Conservation (phyloP, 164 flowering plant genomes). For the Aristolochia fimbriata region DNA sequence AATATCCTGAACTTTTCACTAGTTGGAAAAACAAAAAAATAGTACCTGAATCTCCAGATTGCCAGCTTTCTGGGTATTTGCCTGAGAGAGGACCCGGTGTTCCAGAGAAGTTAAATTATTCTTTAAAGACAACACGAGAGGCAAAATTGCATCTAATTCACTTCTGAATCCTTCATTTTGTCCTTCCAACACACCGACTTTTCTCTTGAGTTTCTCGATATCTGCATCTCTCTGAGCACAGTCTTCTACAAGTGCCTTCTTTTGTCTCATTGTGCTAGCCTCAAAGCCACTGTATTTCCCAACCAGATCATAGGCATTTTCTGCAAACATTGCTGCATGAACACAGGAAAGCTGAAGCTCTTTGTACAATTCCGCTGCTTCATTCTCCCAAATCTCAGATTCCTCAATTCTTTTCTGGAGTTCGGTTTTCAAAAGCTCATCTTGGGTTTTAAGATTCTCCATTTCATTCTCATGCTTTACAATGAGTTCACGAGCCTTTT, state of each 20-base stretch:
- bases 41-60: slow-evolving; percentile 30
- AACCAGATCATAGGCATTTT: slow-evolving; percentile 55
- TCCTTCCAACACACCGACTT: slow-evolving; percentile 35
- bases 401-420: slow-evolving; percentile 39
- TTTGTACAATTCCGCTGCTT: slow-evolving; percentile 56
- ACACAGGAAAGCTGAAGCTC: slow-evolving; percentile 31
- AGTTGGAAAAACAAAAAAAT: not conserved
- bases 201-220: slow-evolving; percentile 42
- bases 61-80: slow-evolving; percentile 16
- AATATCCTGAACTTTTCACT: too few relatives aligned
- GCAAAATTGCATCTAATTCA: slow-evolving; percentile 43
- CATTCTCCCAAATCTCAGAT: slow-evolving; percentile 67
- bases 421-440: slow-evolving; percentile 44
- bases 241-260: slow-evolving; percentile 12
- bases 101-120: slow-evolving; percentile 53
- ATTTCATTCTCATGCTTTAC: slow-evolving; percentile 26
- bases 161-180: slow-evolving; percentile 44
- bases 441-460: slow-evolving; percentile 34
- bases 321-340: slow-evolving; percentile 33
- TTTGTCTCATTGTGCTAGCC: slow-evolving; percentile 5
- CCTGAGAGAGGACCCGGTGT: slow-evolving; percentile 25
- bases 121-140: slow-evolving; percentile 38
- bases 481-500: slow-evolving; percentile 17
- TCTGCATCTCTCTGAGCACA: slow-evolving; percentile 28
- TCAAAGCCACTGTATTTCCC: slow-evolving; percentile 43